A percentile compares a stretch with the other conserved stretches of the same genome.
Conservation (phyloP, 2,329 filamentous ascomycete genomes). For the Fusarium sp. region DNA sequence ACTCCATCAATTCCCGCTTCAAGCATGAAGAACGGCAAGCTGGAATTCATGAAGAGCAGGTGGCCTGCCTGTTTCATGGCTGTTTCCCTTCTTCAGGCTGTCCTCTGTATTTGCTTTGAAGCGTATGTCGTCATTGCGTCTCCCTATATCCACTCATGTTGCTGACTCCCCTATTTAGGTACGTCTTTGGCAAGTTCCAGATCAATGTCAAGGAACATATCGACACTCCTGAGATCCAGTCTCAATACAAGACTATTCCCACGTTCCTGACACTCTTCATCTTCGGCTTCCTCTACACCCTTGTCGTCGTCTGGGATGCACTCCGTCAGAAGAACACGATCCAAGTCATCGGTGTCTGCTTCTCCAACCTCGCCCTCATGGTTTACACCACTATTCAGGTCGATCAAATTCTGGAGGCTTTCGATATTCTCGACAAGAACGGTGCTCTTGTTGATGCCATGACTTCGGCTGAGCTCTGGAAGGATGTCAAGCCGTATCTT, state of each 20-base stretch:
- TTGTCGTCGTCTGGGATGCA: slow-evolving; percentile 91
- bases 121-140: slow-evolving; percentile 66
- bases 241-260: slow-evolving; percentile 78
- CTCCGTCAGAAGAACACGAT: slow-evolving; percentile 97
- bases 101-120: slow-evolving; percentile 84
- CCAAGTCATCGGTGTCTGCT: slow-evolving; percentile 93
- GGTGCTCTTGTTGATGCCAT: slow-evolving; percentile 54
- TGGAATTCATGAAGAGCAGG: slow-evolving; percentile 81
- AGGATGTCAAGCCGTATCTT: slow-evolving; percentile 75
- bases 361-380: slow-evolving; percentile 90
- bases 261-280: slow-evolving; percentile 97
- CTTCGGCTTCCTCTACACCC: slow-evolving; percentile 93
- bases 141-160: background rate
- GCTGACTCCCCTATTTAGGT: slow-evolving; percentile 61
- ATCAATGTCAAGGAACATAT: slow-evolving; percentile 59
- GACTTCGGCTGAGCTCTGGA: slow-evolving; percentile 66
- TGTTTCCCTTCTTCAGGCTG: slow-evolving; percentile 77
- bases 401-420: slow-evolving; percentile 84
- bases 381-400: slow-evolving; percentile 94
- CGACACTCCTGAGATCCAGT: slow-evolving; percentile 52
- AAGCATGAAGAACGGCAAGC: slow-evolving; percentile 46
- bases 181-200: slow-evolving; percentile 90
- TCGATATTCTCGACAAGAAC: slow-evolving; percentile 60
- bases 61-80: slow-evolving; percentile 91
- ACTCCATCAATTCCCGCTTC: slow-evolving; percentile 46